These are phyloP conservation scores for Rhizoctonia solani DNA, from an alignment of 1,284 basidiomycete genomes.

Conservation along the genomic window DNA sequence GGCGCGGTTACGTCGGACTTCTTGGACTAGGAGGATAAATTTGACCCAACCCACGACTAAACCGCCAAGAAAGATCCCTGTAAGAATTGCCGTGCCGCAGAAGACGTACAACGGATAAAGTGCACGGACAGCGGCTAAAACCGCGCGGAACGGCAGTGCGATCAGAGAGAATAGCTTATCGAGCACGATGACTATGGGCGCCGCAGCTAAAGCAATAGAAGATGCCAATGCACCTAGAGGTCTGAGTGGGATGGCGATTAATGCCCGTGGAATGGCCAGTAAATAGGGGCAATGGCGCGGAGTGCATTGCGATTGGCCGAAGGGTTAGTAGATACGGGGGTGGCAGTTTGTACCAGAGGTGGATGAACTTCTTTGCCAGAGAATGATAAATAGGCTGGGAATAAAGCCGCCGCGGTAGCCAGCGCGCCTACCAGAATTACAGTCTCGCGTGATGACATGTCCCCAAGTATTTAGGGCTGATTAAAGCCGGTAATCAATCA, in stretches of 20 bases:
- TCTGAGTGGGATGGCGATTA: constrained; percentile 7
- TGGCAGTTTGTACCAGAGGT: not conserved
- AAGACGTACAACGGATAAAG: constrained; percentile 25
- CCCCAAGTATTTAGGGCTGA: no score
- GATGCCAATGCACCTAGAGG: not conserved
- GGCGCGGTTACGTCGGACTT: constrained; percentile 17
- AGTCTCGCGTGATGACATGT: constrained; percentile 17
- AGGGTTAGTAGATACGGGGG: constrained; percentile 34
- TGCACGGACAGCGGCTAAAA: constrained; percentile 12
- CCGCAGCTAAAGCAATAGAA: constrained; percentile 8
- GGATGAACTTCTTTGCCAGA: not conserved
- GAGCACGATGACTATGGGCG: constrained; percentile 1
- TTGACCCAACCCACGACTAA: constrained; percentile 19
- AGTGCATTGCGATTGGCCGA: constrained; percentile 6
- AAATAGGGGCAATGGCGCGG: constrained; percentile 23
- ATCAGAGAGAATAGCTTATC: constrained; percentile 2
- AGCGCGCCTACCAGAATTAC: constrained; percentile 52
- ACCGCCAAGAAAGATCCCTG: constrained; percentile 13
- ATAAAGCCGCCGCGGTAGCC: constrained; percentile 64
- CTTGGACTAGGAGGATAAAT: constrained; percentile 14
- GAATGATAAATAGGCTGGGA: constrained; percentile 50
- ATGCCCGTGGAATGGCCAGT: constrained; percentile 19
- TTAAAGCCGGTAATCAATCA: not conserved
- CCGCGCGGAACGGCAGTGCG: not conserved
- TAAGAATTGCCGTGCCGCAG: constrained; percentile 20